phyloP scores from a whole-genome alignment of 129 eudicot genomes.

The Dittrichia graveolens region DNA sequence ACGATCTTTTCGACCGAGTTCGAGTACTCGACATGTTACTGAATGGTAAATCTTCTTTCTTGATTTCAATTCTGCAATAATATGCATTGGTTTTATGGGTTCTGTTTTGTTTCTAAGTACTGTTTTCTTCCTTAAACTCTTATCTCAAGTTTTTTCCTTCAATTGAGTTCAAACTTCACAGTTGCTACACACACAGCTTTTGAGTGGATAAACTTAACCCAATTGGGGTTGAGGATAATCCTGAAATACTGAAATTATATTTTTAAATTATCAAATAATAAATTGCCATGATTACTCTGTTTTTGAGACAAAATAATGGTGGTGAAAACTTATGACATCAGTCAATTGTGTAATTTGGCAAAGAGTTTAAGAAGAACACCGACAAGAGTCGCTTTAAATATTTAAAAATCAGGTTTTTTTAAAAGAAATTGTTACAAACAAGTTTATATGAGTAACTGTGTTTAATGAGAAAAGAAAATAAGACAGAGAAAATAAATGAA shows the following conservation, averaged over 20 bases:
- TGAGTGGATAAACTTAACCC: not conserved
- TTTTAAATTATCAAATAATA: too few relatives aligned
- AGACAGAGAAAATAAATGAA: too few relatives aligned
- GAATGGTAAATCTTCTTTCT: conserved; percentile 63
- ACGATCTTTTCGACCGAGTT: conserved; percentile 78
- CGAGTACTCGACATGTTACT: conserved; percentile 66
- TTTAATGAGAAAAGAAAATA: too few relatives aligned
- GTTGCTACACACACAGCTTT: not conserved
- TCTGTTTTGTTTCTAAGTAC: not conserved
- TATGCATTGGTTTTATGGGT: not conserved
- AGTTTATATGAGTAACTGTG: too few relatives aligned
- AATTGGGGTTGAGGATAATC: not conserved
- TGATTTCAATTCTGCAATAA: not conserved
- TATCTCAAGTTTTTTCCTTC: not conserved
- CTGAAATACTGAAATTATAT: too few relatives aligned
- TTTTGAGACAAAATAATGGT: not conserved
- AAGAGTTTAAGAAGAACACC: not conserved
- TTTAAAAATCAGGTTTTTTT: too few relatives aligned
- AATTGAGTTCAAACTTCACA: not conserved
- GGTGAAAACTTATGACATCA: not conserved
- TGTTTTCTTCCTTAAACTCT: not conserved
- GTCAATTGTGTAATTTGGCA: not conserved
- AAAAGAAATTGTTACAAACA: too few relatives aligned
- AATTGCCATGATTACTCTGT: not conserved
- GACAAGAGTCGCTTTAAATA: not conserved